Base-by-base conservation (phyloP, 345 rosid genomes). In the Euphorbia pulcherrima region DNA sequence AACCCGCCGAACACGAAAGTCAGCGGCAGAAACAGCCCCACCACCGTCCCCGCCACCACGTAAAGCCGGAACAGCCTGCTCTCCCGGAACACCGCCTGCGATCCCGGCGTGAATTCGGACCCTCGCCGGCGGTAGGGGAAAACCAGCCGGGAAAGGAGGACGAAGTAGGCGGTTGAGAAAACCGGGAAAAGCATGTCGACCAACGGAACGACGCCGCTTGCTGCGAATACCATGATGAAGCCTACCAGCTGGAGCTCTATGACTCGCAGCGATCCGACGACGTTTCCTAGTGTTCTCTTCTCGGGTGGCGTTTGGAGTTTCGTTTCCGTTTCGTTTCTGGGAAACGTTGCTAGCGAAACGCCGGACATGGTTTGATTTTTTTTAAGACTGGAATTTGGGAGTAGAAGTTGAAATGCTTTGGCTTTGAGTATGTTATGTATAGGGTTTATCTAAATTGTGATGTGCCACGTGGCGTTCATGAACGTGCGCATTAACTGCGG, bases 1-100 rank as follows among this genome's bases (percentile, higher is more conserved):
- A 94, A 91, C 21, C 97, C 99, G 0, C 99, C 97, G 67, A 94
- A 48, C 28, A 86, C 96, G 29, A 91, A 94, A 3, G 96, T 95
- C 33, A 94, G 67, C 0, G 97, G 97, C 77, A 94, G 60, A 78
- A 94, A 88, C 61, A 94, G 83, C 48, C 97, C 99, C 6, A 89
- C 13, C 0, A 83, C 69, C 16, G 97, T 89, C 26, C 99, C 99
- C 26, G 80, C 28, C 29, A 89, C 37, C 57, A 88, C 86, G 46
- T 84, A 91, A 8, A 85, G 5, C 79, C 91, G 73, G 68, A 89
- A 94, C 24, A 88, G 61, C 72, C 50, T 75, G 77, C 89, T 80
- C 59, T 87, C 93, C 10, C 74, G 85, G 73, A 88, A 77, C 41
- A 84, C 80, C 77, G 86, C 97, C n/a, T 37, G 72, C 21, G 91